These are phyloP conservation scores for Aspergillus candidus DNA, from an alignment of 2,329 filamentous ascomycete genomes.

Conservation along the genomic window DNA sequence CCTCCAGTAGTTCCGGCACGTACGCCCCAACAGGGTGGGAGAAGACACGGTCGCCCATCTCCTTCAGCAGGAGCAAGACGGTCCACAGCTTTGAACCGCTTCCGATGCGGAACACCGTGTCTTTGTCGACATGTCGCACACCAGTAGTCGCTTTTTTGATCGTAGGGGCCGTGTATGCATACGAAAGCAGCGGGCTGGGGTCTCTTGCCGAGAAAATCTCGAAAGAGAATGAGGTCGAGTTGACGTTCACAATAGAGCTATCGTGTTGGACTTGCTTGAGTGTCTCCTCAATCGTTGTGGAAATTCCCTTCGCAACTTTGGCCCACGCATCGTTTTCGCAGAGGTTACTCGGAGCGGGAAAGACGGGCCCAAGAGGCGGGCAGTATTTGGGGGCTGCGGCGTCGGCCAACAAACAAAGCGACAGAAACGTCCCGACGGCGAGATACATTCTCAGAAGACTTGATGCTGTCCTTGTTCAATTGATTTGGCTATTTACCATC, in stretches of 20 bases:
- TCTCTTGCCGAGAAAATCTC: slow-evolving; percentile 35
- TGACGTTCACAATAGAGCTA: not conserved
- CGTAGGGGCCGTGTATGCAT: slow-evolving; percentile 31
- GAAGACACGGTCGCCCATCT: slow-evolving; percentile 15
- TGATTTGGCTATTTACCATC: too few species aligned
- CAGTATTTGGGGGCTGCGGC: too few species aligned
- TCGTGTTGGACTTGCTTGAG: too few species aligned
- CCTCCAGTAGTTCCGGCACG: slow-evolving; percentile 17
- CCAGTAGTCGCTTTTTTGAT: slow-evolving; percentile 24
- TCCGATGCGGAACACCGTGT: slow-evolving; percentile 41
- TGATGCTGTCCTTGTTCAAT: too few species aligned
- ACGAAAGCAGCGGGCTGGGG: slow-evolving; percentile 13
- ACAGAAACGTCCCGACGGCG: too few species aligned
- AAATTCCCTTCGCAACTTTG: too few species aligned
- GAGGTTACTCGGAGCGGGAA: too few species aligned
- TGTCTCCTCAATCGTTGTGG: too few species aligned
- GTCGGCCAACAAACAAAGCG: too few species aligned
- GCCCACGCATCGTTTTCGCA: too few species aligned
- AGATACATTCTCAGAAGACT: too few species aligned
- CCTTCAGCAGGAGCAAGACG: slow-evolving; percentile 30
- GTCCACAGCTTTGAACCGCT: slow-evolving; percentile 42
- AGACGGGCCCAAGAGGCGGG: too few species aligned
- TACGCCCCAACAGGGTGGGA: slow-evolving; percentile 19
- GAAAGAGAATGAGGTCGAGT: slow-evolving; percentile 33
- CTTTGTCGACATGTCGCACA: slow-evolving; percentile 30